A percentile compares a stretch with the other conserved stretches of the same genome.
Conservation (phyloP, 306 rosid genomes). For the cucumber (Cucumis sativus) region Cucumber_9930_V3 NC_026657.2:9992501-9993000, state of each 20-base stretch:
- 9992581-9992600: background rate
- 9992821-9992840: background rate
- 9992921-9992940: background rate
- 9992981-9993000: background rate
- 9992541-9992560: background rate
- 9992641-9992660: background rate
- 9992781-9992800: background rate
- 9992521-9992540: no score
- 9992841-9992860: background rate
- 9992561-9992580: background rate
- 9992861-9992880: background rate
- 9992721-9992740: background rate
- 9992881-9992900: background rate
- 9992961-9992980: no score
- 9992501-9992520: no score
- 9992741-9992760: background rate
- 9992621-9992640: background rate
- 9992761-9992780: background rate
- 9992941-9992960: background rate
- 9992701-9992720: background rate
- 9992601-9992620: background rate
- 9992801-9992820: background rate
- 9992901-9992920: background rate
- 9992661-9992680: background rate
- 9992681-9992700: background rate